Base-by-base conservation (phyloP, 2,329 filamentous ascomycete genomes). In the Microdochium bolleyi region DNA sequence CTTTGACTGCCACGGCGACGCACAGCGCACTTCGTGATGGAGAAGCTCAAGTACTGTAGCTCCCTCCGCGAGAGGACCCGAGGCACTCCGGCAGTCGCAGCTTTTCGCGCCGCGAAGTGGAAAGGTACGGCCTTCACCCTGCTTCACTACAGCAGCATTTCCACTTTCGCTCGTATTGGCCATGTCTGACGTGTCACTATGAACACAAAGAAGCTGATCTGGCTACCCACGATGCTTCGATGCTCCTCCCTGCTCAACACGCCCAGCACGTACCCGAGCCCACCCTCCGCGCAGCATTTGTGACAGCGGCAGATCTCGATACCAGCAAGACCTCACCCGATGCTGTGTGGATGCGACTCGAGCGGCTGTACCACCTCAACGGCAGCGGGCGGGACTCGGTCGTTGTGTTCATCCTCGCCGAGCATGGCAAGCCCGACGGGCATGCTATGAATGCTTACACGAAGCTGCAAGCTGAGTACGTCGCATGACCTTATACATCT, bases 381-480 rank as follows among this genome's bases (percentile, higher is more conserved):
- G 71, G 69, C 22, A 69, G 69, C 2, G 62, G 60, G 52, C 41
- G 19, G 13, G 64, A 72, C 52, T 60, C 67, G 10, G 75, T 67
- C n/a, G 60, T 77, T 24, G 49, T 80, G 16, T 73, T 79, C 51
- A 63, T 80, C 16, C 56, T 79, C 41, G 41, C n/a, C 19, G 19
- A 19, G 14, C 16, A 46, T 4, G 41, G 19, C 3, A 21, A 22
- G 3, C 14, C 41, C 7, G 41, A 19, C 19, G 19, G 41, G 3
- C 3, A 22, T 44, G 58, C 61, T 27, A 67, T 70, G 58, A 59
- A 63, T 25, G 51, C 61, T 1, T 68, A 76, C 51, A 70, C 71
- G 64, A 63, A 61, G 16, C 61, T 81, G 34, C 76, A 81, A 51
- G 63, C 73, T 49, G 62, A 71, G 74, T 78, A 60, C 57, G 70